Evolutionary conservation across 2,329 filamentous ascomycete species (phyloP), one percentile per base, ranked within the genome.

Genomic region (Colletotrichum godetiae): DNA sequence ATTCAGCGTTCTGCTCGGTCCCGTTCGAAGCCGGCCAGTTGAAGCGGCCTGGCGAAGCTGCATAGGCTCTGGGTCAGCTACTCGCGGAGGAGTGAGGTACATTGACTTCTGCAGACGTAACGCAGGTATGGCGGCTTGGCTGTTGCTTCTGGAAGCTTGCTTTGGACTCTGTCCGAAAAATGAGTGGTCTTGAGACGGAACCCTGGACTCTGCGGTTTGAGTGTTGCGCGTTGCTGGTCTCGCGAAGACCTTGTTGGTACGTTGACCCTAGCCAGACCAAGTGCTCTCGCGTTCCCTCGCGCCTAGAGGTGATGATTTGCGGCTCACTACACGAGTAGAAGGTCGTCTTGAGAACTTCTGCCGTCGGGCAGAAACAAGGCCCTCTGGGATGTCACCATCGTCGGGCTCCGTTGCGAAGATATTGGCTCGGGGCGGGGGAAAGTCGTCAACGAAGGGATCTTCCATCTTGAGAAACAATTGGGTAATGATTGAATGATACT

Each of bases 281-380:
- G 73, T 80, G 72, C 72, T 76, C 74, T 65, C 78, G 77, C 72
- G 79, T 77, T 76, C 77, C 74, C 67, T 75, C 71, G 33, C 29
- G 49, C 55, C 77, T 27, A 29, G 56, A 1, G 35, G 33, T 15
- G 49, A 33, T 52, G 67, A 24, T 56, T 56, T 61, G 12, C 60
- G 56, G 49, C 29, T 60, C 6, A 33, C 6, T 24, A 37, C 22
- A 55, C 59, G 31, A 59, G 56, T 19, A 5, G 56, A 58, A 15
- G 49, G 35, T 10, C 53, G 65, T 42, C 46, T 65, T 15, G 58
- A 77, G 58, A 85, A 77, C 69, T 79, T 78, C 37, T 75, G 77
- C 71, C 81, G 75, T 59, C 80, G 82, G 19, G 80, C 80, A 15
- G 78, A 78, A 12, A 84, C 80, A 56, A 80, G 81, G 53, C 81